These are phyloP conservation scores for Omphalea diandra DNA, from an alignment of 441 rosid species.

Conservation along the genomic window DNA sequence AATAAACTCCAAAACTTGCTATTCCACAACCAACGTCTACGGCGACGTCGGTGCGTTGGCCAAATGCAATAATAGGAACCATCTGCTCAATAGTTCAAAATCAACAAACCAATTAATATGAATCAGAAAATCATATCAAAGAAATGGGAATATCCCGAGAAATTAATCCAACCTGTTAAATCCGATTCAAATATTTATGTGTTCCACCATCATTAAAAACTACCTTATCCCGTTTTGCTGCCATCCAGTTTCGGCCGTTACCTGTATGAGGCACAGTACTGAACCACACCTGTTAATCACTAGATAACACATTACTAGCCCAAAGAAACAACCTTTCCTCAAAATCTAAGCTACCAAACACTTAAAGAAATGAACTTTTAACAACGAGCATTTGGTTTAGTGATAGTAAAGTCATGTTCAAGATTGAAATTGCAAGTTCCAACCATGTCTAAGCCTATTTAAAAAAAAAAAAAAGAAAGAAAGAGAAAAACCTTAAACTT, in stretches of 20 bases:
- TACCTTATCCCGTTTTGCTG: slow-evolving; percentile 57
- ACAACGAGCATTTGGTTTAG: too few relatives aligned
- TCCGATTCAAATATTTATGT: slow-evolving; percentile 80
- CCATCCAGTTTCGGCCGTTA: slow-evolving; percentile 87
- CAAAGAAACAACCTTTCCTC: not conserved
- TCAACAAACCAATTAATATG: slow-evolving; percentile 25
- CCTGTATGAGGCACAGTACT: slow-evolving; percentile 77
- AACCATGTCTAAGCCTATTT: too few relatives aligned
- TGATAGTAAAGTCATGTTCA: too few relatives aligned
- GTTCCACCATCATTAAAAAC: slow-evolving; percentile 87
- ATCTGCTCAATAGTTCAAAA: slow-evolving; percentile 52
- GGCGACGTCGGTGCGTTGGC: slow-evolving; percentile 55
- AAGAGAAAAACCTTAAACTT: too few relatives aligned
- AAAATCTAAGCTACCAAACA: not conserved
- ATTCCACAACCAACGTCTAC: slow-evolving; percentile 89
- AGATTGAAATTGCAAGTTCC: too few relatives aligned
- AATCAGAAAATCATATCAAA: slow-evolving; percentile 8
- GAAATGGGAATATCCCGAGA: not conserved
- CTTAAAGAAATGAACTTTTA: too few relatives aligned
- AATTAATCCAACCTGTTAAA: slow-evolving; percentile 64
- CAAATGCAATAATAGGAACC: slow-evolving; percentile 79
- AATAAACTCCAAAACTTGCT: slow-evolving; percentile 89
- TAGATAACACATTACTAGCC: slow-evolving; percentile 16
- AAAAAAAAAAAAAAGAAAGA: too few relatives aligned
- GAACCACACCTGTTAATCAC: slow-evolving; percentile 78